phyloP scores from a whole-genome alignment of 306 rosid genomes.

The Geum urbanum region DNA sequence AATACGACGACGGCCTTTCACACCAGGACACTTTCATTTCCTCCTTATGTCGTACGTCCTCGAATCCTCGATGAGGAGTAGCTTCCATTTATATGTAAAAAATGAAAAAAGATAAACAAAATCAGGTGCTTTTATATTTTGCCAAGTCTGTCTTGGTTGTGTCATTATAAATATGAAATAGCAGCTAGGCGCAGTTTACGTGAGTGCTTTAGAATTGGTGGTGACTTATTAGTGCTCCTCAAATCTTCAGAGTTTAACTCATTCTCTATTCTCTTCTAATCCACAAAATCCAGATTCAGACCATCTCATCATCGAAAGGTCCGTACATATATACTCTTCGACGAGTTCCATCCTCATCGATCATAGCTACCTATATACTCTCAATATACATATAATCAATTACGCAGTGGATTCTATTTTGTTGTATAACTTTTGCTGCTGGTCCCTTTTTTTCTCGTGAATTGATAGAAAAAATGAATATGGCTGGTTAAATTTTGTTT shows the following conservation, averaged over 20 bases:
- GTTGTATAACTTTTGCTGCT: neutral
- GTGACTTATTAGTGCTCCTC: constrained; percentile 2
- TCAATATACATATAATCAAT: neutral
- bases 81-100: neutral
- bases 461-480: neutral
- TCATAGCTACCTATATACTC: neutral
- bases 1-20: no score
- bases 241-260: neutral
- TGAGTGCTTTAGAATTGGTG: constrained; percentile 5
- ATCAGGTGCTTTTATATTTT: neutral
- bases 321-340: constrained; percentile 6
- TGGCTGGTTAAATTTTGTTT: no score
- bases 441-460: neutral
- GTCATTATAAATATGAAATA: neutral
- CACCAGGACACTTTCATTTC: neutral
- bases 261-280: constrained; percentile 6
- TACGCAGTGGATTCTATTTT: neutral
- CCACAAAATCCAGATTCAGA: constrained; percentile 2
- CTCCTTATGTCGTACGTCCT: neutral
- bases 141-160: neutral
- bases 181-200: neutral
- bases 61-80: neutral
- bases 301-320: constrained; percentile 21
- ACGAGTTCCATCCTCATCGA: neutral
- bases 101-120: neutral